Percentiles rank a stretch among this genome's conserved stretches.
Conservation (phyloP, 768 basidiomycete genomes). For the Serendipita sp. region DNA sequence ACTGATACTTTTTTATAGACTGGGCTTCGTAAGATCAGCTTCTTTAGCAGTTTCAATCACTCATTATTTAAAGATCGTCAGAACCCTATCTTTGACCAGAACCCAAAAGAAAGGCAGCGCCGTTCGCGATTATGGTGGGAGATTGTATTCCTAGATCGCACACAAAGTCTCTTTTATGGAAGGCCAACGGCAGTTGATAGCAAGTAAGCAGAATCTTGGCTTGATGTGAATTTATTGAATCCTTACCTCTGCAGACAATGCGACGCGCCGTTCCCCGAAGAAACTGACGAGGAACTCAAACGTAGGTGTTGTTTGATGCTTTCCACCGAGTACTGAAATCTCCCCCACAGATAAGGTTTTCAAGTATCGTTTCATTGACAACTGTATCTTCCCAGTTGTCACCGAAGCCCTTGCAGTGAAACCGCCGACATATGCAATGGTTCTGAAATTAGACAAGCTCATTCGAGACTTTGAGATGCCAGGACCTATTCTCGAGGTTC, state of each 20-base stretch:
- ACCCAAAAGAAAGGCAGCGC: not conserved
- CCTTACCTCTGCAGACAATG: not conserved
- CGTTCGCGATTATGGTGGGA: conserved; percentile 4
- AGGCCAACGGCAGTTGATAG: not conserved
- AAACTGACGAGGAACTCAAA: not conserved
- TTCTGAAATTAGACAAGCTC: conserved; percentile 11
- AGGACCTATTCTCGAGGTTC: conserved; percentile 15
- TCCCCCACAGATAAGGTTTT: not conserved
- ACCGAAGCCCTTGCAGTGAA: conserved; percentile 11
- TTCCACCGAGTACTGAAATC: not conserved
- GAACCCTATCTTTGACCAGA: not conserved
- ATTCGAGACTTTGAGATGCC: conserved; percentile 22
- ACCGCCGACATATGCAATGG: conserved; percentile 11
- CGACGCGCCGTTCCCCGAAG: not conserved
- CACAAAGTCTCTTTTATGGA: conserved; percentile 1
- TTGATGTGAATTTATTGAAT: not conserved
- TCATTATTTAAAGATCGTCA: not conserved
- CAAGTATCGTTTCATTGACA: conserved; percentile 7
- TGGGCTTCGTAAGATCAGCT: not conserved
- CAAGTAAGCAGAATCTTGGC: not conserved
- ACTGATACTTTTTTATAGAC: not conserved
- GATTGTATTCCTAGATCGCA: not conserved
- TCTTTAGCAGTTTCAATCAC: not conserved
- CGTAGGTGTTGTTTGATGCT: not conserved
- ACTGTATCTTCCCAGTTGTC: conserved; percentile 11